Conservation (phyloP, 192 early-diverging fungal genomes). For the Coemansia sp. region DNA sequence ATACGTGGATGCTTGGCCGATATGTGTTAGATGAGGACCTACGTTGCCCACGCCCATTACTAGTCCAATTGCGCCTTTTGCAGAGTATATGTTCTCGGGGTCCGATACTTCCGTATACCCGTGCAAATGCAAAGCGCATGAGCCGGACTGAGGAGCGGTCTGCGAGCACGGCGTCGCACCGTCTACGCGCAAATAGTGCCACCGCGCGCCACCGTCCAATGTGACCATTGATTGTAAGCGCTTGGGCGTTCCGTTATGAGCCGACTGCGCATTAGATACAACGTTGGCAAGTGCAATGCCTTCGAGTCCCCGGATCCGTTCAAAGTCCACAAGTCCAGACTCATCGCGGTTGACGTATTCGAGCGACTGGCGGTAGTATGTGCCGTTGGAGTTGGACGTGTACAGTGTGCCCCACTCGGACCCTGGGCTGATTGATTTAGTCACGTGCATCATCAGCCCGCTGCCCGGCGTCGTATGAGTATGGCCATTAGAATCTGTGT, state of each 20-base stretch:
- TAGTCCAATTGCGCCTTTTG: slow-evolving; percentile 77
- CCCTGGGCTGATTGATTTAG: slow-evolving; percentile 54
- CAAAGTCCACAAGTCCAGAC: slow-evolving; percentile 85
- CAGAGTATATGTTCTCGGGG: slow-evolving; percentile 76
- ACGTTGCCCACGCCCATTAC: slow-evolving; percentile 94
- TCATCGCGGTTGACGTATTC: slow-evolving; percentile 74
- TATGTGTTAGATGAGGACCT: slow-evolving; percentile 61
- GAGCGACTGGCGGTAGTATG: slow-evolving; percentile 71
- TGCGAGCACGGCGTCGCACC: slow-evolving; percentile 52
- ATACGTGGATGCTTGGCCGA: slow-evolving; percentile 79
- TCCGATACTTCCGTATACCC: slow-evolving; percentile 83
- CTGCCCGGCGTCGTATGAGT: slow-evolving; percentile 49
- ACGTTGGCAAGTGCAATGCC: slow-evolving; percentile 83
- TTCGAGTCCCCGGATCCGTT: slow-evolving; percentile 80
- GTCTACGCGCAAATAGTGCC: slow-evolving; percentile 55
- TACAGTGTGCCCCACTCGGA: slow-evolving; percentile 84
- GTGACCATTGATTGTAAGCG: slow-evolving; percentile 68
- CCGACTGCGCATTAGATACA: slow-evolving; percentile 67
- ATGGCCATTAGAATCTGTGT: slow-evolving; percentile 31
- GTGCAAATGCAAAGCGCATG: slow-evolving; percentile 79
- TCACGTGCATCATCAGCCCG: slow-evolving; percentile 68
- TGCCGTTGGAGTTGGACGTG: slow-evolving; percentile 88
- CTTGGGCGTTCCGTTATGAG: slow-evolving; percentile 58
- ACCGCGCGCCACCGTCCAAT: slow-evolving; percentile 79
- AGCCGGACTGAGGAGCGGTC: slow-evolving; percentile 41